These are phyloP conservation scores for Oleoguttula mirabilis DNA, from an alignment of 495 filamentous ascomycete species.

Conservation along the genomic window DNA sequence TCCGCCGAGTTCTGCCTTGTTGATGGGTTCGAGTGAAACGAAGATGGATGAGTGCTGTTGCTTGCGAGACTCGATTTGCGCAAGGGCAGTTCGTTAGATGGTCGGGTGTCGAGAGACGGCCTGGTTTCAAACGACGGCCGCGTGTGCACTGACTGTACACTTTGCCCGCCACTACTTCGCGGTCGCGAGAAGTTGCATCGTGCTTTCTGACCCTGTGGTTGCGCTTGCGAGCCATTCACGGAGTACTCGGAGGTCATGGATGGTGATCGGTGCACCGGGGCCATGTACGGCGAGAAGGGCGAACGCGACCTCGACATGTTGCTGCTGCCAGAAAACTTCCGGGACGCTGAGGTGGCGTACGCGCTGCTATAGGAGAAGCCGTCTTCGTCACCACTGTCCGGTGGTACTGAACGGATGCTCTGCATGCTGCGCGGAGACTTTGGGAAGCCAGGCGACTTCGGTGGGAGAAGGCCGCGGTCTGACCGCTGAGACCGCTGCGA, in stretches of 20 bases:
- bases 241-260: slow-evolving; percentile 72
- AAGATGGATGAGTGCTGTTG: slow-evolving; percentile 38
- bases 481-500: slow-evolving; percentile 18
- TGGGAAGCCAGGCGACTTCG: slow-evolving; percentile 37
- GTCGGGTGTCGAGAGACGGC: slow-evolving; percentile 27
- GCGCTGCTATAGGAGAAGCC: slow-evolving; percentile 13
- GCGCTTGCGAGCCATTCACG: slow-evolving; percentile 44
- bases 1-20: slow-evolving; percentile 33
- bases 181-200: slow-evolving; percentile 91
- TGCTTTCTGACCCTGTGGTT: slow-evolving; percentile 38
- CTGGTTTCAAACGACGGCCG: slow-evolving; percentile 18
- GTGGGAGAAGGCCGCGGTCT: slow-evolving; percentile 42
- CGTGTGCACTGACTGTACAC: slow-evolving; percentile 12
- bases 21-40: slow-evolving; percentile 24
- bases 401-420: slow-evolving; percentile 43
- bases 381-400: slow-evolving; percentile 53
- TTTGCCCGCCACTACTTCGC: slow-evolving; percentile 52
- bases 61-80: slow-evolving; percentile 50
- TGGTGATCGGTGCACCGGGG: slow-evolving; percentile 54
- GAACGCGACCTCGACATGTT: slow-evolving; percentile 49
- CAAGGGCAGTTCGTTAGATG: slow-evolving; percentile 35
- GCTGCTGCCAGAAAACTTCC: slow-evolving; percentile 31
- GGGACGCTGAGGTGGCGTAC: slow-evolving; percentile 6
- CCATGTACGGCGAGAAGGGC: slow-evolving; percentile 48
- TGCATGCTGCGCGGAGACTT: slow-evolving; percentile 35